Base-by-base conservation (phyloP, 805 yeast genomes). In the Kluyveromyces starmeri region DNA sequence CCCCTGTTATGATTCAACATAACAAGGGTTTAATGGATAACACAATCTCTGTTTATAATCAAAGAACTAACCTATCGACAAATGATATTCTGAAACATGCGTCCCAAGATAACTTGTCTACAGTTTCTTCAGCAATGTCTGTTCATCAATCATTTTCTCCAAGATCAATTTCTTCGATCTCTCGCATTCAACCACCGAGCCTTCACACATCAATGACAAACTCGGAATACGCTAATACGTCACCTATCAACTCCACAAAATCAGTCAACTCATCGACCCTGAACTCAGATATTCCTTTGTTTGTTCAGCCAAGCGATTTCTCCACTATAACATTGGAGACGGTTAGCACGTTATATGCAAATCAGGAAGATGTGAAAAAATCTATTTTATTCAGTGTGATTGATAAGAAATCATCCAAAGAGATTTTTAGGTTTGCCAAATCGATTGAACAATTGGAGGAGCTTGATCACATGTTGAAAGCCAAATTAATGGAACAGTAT, bases 371-470 rank as follows among this genome's bases (percentile, higher is more conserved):
- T 7, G 81, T 74, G 25, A 85, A 78, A 27, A 77, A 81, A 12
- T 59, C 59, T 19, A 66, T 82, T 15, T 65, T 81, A 1, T 67
- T 88, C 35, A 68, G 79, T 12, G 74, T 82, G 4, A 61, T 69
- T 29, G 89, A 82, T 44, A 68, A 76, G 21, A 74, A 67, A 16
- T 59, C 77, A 2, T 62, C 65, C 25, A 75, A 75, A 40, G 84
- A 78, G 46, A 70, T 83, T 64, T 88, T 94, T 80, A 68, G 76
- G 45, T 74, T 84, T 35, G 64, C 75, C 27, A 85, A 85, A 48
- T 56, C 75, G 2, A 70, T 75, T 39, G 60, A 71, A 1, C 79
- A 78, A 45, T 59, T 89, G n/a, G 42, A 63, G 5, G 64, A 67
- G 7, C 65, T 88, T 41, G 94, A 85, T 55, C 55, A 60, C 15